A percentile compares a stretch with the other conserved stretches of the same genome.
phyloP scores from a whole-genome alignment of 257 asterid species.

The Rehmannia glutinosa region DNA sequence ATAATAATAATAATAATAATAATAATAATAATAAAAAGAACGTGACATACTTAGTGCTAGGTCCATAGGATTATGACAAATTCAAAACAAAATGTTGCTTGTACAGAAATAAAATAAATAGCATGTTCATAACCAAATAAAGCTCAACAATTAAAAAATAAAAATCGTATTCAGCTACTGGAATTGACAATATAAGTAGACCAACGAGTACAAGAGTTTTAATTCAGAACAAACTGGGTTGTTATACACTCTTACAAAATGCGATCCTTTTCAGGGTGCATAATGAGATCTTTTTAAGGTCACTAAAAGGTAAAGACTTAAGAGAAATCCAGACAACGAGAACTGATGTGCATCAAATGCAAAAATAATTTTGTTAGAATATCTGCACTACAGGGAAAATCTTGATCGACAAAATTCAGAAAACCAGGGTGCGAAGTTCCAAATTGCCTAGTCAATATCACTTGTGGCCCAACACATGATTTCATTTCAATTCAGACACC shows the following conservation, averaged over 20 bases:
- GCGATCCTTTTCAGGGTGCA: background rate
- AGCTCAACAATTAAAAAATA: background rate
- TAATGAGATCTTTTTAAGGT: background rate
- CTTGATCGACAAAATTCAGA: background rate
- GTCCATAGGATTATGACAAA: background rate
- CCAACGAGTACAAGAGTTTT: background rate
- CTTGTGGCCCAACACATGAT: background rate
- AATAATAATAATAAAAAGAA: too few relatives aligned
- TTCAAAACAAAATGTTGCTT: background rate
- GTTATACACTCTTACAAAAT: conserved; percentile 23
- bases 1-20: too few relatives aligned
- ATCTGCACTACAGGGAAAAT: background rate
- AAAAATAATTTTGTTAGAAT: background rate
- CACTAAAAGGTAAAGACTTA: background rate
- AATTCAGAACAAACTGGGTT: background rate
- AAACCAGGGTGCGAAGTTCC: background rate
- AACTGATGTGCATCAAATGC: background rate
- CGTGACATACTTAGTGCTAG: too few relatives aligned
- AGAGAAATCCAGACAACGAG: conserved; percentile 4
- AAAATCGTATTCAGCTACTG: background rate
- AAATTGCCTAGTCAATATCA: background rate
- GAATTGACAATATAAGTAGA: background rate
- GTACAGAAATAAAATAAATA: background rate
- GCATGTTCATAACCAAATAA: background rate
- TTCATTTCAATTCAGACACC: background rate